A percentile compares a stretch with the other conserved stretches of the same genome.
Evolutionary conservation across 306 rosid genomes (phyloP).

Genomic region (Albizia julibrissin): DNA sequence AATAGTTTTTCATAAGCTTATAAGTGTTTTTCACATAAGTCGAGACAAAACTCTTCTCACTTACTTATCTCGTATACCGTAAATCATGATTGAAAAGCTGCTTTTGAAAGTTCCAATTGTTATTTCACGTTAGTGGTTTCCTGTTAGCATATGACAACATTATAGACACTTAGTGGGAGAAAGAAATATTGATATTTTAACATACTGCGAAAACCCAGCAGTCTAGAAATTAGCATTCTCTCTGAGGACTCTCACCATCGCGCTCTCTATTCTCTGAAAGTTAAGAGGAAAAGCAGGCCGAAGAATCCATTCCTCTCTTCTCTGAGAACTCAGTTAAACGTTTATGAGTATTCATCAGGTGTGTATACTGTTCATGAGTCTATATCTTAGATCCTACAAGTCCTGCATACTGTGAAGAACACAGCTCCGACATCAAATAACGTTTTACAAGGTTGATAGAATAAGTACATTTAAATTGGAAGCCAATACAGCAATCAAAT

Average conservation of each 20-base stretch:
- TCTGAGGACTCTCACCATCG: neutral
- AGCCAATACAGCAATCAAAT: neutral
- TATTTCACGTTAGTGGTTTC: neutral
- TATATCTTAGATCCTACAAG: neutral
- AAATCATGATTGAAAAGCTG: too few relatives aligned
- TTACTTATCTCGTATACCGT: too few relatives aligned
- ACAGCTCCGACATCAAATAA: constrained; percentile 14
- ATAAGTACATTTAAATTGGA: neutral
- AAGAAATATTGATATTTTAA: neutral
- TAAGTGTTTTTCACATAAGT: too few relatives aligned
- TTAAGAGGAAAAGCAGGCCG: too few relatives aligned
- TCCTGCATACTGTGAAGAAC: neutral
- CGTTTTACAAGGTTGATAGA: neutral
- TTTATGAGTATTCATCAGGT: neutral
- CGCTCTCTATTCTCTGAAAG: neutral
- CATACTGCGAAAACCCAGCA: neutral
- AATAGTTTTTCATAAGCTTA: too few relatives aligned
- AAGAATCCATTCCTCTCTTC: neutral
- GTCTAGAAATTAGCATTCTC: neutral
- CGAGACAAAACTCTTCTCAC: too few relatives aligned
- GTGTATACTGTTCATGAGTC: neutral
- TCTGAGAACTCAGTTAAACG: neutral
- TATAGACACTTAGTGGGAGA: neutral
- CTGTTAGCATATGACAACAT: neutral
- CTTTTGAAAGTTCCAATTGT: too few relatives aligned